Evolutionary conservation across 257 asterid genomes (phyloP).

Genomic region (Galeopsis tetrahit): DNA sequence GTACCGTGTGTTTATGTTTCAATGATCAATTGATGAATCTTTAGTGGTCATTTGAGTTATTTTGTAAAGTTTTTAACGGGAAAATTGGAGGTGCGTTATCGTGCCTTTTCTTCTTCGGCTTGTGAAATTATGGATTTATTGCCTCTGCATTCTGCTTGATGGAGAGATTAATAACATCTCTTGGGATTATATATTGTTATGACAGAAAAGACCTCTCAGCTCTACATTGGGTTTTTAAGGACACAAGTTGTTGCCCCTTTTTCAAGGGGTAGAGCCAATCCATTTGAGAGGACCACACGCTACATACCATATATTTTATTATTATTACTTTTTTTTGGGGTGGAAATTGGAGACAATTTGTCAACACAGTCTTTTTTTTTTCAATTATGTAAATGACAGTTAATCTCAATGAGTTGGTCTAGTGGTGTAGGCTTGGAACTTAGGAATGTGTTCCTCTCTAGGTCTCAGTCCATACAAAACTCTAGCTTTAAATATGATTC

Average conservation of each 20-base stretch:
- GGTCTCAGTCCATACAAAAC: too few species aligned
- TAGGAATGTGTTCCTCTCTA: too few species aligned
- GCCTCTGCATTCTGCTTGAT: not conserved
- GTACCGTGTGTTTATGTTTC: slow-evolving; percentile 20
- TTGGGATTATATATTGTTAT: slow-evolving; percentile 22
- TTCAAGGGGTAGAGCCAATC: slow-evolving; percentile 40
- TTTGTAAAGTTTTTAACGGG: not conserved
- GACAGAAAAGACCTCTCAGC: slow-evolving; percentile 31
- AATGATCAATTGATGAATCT: not conserved
- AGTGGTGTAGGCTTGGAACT: too few species aligned
- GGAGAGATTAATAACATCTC: not conserved
- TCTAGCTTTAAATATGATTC: too few species aligned
- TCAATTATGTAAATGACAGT: not conserved
- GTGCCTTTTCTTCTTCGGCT: not conserved
- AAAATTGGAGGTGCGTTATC: not conserved
- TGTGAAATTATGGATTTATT: not conserved
- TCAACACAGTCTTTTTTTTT: not conserved
- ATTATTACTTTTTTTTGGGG: not conserved
- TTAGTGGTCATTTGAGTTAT: not conserved
- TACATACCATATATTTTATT: slow-evolving; percentile 26
- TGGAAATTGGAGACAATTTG: too few species aligned
- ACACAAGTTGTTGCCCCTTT: slow-evolving; percentile 37
- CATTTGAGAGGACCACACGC: slow-evolving; percentile 48
- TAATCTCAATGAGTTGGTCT: too few species aligned
- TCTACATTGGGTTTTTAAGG: slow-evolving; percentile 34